These are phyloP conservation scores for Madurella fahalii DNA, from an alignment of 2,329 filamentous ascomycete genomes.

Conservation along the genomic window DNA sequence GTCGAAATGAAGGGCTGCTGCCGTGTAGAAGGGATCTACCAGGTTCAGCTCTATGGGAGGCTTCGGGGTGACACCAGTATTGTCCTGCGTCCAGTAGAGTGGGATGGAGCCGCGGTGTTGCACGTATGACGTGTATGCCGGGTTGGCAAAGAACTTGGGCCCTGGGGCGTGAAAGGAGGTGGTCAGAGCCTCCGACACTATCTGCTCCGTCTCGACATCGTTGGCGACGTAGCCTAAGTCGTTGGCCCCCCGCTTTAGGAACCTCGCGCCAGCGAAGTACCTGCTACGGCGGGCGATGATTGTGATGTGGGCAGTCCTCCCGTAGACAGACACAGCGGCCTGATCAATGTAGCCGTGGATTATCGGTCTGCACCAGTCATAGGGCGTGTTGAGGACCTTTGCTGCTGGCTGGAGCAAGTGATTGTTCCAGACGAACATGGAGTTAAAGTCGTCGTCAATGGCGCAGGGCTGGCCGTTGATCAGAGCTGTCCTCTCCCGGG, in stretches of 20 bases:
- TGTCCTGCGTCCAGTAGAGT: constrained; percentile 96
- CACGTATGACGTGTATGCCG: constrained; percentile 91
- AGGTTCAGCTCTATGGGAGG: constrained; percentile 93
- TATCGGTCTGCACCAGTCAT: constrained; percentile 93
- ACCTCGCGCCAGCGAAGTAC: constrained; percentile 90
- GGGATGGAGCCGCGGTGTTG: constrained; percentile 97
- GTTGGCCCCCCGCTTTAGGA: constrained; percentile 90
- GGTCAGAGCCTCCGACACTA: constrained; percentile 88
- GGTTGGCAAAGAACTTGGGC: constrained; percentile 77
- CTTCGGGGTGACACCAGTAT: constrained; percentile 89
- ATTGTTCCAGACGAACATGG: constrained; percentile 98
- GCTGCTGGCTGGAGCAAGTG: constrained; percentile 77
- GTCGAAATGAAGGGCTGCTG: constrained; percentile 91
- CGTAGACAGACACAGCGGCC: constrained; percentile 78
- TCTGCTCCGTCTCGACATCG: constrained; percentile 97
- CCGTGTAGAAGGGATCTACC: constrained; percentile 93
- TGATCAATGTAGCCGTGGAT: constrained; percentile 97
- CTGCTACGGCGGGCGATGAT: constrained; percentile 89
- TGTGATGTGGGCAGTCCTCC: constrained; percentile 83
- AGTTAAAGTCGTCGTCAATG: constrained; percentile 66
- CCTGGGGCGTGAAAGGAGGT: constrained; percentile 95
- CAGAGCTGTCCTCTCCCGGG: constrained; percentile 68
- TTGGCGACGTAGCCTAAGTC: constrained; percentile 95
- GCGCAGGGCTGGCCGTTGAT: constrained; percentile 58
- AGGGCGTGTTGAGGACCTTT: constrained; percentile 68